Percentiles rank a stretch among this genome's conserved stretches.
Evolutionary conservation across 805 yeast species (phyloP).

Genomic region (Diddensiella caesifluorescens): DNA sequence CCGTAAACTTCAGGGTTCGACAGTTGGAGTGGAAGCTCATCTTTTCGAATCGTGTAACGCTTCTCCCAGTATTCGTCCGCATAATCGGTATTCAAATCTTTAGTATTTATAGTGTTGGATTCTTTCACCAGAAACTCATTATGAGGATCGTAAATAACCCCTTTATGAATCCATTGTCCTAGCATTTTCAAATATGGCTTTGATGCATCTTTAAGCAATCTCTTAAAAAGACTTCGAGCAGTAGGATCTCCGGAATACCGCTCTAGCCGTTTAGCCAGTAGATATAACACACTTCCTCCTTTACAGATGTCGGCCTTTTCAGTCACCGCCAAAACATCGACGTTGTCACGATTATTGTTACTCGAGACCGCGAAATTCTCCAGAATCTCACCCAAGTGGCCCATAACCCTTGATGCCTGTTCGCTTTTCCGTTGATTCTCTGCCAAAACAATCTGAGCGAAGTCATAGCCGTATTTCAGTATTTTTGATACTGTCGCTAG

Average conservation of each 20-base stretch:
- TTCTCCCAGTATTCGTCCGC: slow-evolving; percentile 40
- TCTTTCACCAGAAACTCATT: slow-evolving; percentile 74
- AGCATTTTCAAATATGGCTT: slow-evolving; percentile 60
- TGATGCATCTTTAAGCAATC: slow-evolving; percentile 55
- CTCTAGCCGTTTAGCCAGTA: slow-evolving; percentile 54
- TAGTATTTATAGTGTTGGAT: slow-evolving; percentile 21
- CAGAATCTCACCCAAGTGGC: slow-evolving; percentile 41
- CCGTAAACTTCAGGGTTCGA: slow-evolving; percentile 47
- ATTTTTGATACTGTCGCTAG: slow-evolving; percentile 36
- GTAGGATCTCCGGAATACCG: slow-evolving; percentile 60
- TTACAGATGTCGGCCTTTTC: slow-evolving; percentile 35
- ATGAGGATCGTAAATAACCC: slow-evolving; percentile 69
- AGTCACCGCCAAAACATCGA: slow-evolving; percentile 16
- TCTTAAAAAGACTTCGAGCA: slow-evolving; percentile 47
- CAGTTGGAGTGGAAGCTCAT: slow-evolving; percentile 69
- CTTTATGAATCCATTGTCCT: slow-evolving; percentile 73
- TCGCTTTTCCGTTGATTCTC: slow-evolving; percentile 35
- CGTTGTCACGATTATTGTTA: slow-evolving; percentile 6
- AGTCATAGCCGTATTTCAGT: slow-evolving; percentile 53
- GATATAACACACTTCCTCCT: slow-evolving; percentile 69
- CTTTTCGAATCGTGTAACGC: slow-evolving; percentile 65
- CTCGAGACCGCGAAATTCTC: slow-evolving; percentile 34
- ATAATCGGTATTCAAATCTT: slow-evolving; percentile 26
- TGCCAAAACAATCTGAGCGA: slow-evolving; percentile 43
- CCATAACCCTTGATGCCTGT: slow-evolving; percentile 29